Conservation (phyloP, 2,329 filamentous ascomycete genomes). For the Botrytis byssoidea region DNA sequence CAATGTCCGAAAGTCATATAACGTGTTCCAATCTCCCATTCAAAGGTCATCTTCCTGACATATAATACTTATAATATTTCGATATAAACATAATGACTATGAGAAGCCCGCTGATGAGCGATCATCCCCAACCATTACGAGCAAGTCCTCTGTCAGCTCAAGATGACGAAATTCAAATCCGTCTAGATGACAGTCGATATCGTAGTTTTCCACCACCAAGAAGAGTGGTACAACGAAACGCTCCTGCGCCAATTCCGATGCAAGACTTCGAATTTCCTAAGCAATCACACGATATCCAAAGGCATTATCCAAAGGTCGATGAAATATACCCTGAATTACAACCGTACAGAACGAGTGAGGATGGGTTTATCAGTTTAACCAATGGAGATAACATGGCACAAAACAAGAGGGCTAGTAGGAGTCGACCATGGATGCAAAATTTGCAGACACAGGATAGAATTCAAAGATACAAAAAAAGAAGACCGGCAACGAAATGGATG, state of each 20-base stretch:
- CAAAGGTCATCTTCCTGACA: background rate
- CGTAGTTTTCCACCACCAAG: background rate
- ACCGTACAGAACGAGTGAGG: constrained; percentile 4
- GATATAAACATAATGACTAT: background rate
- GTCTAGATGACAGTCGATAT: constrained; percentile 3
- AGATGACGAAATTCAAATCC: background rate
- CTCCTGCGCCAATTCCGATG: background rate
- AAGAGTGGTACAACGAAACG: background rate
- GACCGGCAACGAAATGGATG: constrained; percentile 10
- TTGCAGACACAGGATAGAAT: constrained; percentile 7
- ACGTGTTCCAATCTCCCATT: background rate
- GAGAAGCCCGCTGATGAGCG: background rate
- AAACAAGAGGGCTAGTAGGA: background rate
- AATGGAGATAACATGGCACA: background rate
- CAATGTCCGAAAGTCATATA: background rate
- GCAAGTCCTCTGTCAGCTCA: background rate
- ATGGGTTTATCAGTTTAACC: background rate
- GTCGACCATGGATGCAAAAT: constrained; percentile 17
- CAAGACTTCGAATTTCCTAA: background rate
- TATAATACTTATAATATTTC: background rate
- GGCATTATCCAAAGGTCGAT: background rate
- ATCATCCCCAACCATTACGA: background rate
- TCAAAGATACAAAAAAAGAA: background rate
- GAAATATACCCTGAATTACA: background rate
- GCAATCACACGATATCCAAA: background rate